These are phyloP conservation scores for Claviceps maximensis DNA, from an alignment of 2,329 filamentous ascomycete species.

Conservation along the genomic window DNA sequence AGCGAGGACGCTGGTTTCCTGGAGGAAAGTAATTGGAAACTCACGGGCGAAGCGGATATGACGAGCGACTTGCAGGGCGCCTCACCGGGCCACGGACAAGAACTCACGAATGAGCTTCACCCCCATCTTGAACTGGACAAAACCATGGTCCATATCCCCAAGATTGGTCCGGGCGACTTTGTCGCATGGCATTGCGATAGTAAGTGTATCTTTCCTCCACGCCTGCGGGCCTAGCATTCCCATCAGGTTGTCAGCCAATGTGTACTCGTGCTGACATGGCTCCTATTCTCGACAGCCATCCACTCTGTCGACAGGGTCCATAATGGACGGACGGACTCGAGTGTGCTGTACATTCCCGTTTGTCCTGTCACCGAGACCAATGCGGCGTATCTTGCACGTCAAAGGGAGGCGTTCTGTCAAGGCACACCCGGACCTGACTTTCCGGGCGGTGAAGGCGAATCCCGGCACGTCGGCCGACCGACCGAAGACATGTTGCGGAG, in stretches of 20 bases:
- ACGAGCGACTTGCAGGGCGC: conserved; percentile 58
- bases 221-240: neutral
- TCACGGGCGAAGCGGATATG: conserved; percentile 33
- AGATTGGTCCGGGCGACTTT: conserved; percentile 60
- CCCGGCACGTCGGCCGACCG: conserved; percentile 34
- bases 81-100: conserved; percentile 53
- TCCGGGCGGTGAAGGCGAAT: conserved; percentile 57
- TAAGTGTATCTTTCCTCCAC: conserved; percentile 12
- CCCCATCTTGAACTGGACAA: conserved; percentile 55
- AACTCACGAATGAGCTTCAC: conserved; percentile 54
- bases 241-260: neutral
- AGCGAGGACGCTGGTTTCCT: conserved; percentile 24
- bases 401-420: conserved; percentile 55
- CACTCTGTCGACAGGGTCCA: conserved; percentile 78
- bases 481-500: conserved; percentile 24
- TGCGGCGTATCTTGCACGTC: conserved; percentile 54
- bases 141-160: conserved; percentile 58
- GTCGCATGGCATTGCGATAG: conserved; percentile 77
- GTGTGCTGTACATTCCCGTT: conserved; percentile 79
- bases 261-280: neutral
- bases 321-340: conserved; percentile 57
- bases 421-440: conserved; percentile 61
- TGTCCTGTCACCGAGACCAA: conserved; percentile 70
- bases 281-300: conserved; percentile 31
- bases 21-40: conserved; percentile 44